phyloP scores from a whole-genome alignment of 73 alveolate species.

The Symbiodinium pilosum region DNA sequence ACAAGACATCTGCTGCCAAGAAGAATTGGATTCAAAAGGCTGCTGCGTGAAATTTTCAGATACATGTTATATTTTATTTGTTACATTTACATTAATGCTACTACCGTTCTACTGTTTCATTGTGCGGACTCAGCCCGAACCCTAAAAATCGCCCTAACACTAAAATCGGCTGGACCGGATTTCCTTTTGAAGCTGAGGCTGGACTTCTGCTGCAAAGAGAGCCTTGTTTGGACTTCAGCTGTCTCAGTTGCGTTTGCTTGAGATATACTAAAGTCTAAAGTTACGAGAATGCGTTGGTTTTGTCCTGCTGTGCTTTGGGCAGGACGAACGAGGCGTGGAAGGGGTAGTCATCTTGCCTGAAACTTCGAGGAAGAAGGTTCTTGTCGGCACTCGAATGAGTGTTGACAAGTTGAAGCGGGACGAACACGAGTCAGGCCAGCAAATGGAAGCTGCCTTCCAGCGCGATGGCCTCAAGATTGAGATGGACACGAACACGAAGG shows the following conservation, averaged over 20 bases:
- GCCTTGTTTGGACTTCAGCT: neutral
- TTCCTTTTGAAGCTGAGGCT: too few species aligned
- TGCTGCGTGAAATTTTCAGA: neutral
- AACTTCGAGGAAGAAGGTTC: neutral
- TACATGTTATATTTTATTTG: neutral
- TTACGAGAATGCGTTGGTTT: conserved; percentile 13
- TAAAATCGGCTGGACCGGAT: too few species aligned
- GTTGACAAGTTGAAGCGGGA: neutral
- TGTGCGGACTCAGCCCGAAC: too few species aligned
- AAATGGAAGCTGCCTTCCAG: neutral
- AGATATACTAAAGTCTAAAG: neutral
- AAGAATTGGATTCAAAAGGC: neutral
- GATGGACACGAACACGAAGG: neutral
- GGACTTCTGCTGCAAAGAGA: too few species aligned
- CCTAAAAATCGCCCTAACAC: too few species aligned
- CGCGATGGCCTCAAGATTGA: neutral
- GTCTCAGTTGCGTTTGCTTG: neutral
- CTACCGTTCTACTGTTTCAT: too few species aligned
- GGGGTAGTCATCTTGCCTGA: conserved; percentile 21
- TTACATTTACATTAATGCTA: neutral
- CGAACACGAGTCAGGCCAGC: neutral
- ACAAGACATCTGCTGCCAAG: conserved; percentile 25
- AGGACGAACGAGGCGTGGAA: conserved; percentile 38
- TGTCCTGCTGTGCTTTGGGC: too few species aligned
- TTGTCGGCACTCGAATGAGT: conserved; percentile 8